These are phyloP conservation scores for Panicum miliaceum DNA, from an alignment of 176 grass and related monocot species.

Conservation along the genomic window DNA sequence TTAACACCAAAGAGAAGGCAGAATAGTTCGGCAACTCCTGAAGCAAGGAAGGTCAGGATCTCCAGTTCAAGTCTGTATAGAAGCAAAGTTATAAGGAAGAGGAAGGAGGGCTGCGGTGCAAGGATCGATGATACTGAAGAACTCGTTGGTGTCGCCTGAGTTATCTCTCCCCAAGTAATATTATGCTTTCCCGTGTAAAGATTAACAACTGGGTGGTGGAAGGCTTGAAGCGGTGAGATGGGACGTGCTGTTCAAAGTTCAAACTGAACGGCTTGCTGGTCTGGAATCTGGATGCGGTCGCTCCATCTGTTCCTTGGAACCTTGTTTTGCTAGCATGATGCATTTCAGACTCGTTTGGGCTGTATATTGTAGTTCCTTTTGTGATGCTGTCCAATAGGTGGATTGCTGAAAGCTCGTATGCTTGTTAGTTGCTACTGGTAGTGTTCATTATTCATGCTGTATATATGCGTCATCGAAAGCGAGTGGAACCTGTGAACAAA, in stretches of 20 bases:
- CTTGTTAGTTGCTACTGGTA: neutral
- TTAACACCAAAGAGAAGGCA: conserved; percentile 48
- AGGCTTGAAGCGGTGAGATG: neutral
- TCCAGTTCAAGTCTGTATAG: conserved; percentile 40
- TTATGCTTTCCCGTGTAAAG: conserved; percentile 7
- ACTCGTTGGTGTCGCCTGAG: conserved; percentile 29
- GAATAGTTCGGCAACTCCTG: conserved; percentile 42
- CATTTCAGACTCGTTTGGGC: conserved; percentile 9
- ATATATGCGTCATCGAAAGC: neutral
- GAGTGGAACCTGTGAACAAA: neutral
- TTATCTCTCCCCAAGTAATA: neutral
- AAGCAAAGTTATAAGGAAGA: conserved; percentile 56
- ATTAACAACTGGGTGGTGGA: neutral
- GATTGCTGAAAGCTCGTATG: neutral
- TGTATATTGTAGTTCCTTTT: neutral
- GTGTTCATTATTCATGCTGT: neutral
- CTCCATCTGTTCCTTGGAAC: conserved; percentile 3
- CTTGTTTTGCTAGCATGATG: neutral
- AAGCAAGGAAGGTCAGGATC: conserved; percentile 49
- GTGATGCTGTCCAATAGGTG: neutral
- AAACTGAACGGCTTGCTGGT: neutral
- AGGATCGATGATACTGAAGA: conserved; percentile 63
- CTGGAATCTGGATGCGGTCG: conserved; percentile 4
- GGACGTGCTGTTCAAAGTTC: neutral
- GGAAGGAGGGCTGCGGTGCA: conserved; percentile 54